A percentile compares a stretch with the other conserved stretches of the same genome.
These are phyloP conservation scores for Hylodesmum podocarpum DNA, from an alignment of 306 rosid genomes.

Conservation along the genomic window DNA sequence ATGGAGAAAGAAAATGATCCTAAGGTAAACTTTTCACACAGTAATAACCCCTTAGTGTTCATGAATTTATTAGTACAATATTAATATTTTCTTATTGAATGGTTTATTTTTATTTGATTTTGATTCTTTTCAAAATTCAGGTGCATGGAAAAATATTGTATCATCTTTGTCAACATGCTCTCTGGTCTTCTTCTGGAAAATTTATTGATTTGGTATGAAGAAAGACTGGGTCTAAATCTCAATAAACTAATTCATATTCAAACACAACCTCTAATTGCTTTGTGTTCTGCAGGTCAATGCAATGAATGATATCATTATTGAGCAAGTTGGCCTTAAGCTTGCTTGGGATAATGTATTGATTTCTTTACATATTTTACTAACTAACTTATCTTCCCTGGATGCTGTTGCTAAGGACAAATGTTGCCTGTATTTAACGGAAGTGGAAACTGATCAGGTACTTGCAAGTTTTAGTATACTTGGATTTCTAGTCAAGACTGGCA, in stretches of 20 bases:
- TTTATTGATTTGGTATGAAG: slow-evolving; percentile 65
- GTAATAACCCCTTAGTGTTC: slow-evolving; percentile 10
- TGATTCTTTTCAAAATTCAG: slow-evolving; percentile 41
- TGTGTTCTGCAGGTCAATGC: slow-evolving; percentile 58
- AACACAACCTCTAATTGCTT: background rate
- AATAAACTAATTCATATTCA: background rate
- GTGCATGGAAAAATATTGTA: slow-evolving; percentile 64
- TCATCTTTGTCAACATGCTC: slow-evolving; percentile 68
- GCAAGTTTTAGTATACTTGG: background rate
- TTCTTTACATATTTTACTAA: slow-evolving; percentile 54
- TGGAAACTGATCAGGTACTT: slow-evolving; percentile 58
- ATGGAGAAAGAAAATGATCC: slow-evolving; percentile 65
- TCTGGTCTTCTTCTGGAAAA: slow-evolving; percentile 65
- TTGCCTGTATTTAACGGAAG: slow-evolving; percentile 40
- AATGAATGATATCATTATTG: slow-evolving; percentile 52
- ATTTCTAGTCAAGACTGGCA: background rate
- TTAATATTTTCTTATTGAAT: slow-evolving; percentile 4
- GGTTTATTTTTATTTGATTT: background rate
- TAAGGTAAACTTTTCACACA: slow-evolving; percentile 49
- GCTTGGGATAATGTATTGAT: slow-evolving; percentile 53
- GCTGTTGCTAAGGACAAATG: slow-evolving; percentile 40
- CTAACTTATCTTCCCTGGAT: slow-evolving; percentile 50
- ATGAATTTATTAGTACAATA: background rate
- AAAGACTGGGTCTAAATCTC: slow-evolving; percentile 22
- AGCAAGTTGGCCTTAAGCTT: slow-evolving; percentile 58